Conservation (phyloP, 805 yeast genomes). For the Candida nonsorbophila region DNA sequence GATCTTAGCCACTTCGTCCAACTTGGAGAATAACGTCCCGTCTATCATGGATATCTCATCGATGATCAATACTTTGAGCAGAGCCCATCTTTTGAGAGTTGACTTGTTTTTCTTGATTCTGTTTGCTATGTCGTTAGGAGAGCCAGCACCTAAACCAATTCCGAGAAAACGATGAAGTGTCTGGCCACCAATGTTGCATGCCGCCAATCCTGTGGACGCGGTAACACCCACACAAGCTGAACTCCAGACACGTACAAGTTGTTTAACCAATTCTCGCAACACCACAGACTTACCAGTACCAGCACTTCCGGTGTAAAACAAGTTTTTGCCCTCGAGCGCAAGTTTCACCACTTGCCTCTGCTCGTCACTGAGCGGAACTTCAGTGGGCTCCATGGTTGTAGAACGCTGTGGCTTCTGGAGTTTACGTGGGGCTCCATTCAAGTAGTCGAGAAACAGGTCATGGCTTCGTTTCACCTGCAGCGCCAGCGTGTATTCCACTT, state of each 20-base stretch:
- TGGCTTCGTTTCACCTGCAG: conserved; percentile 7
- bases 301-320: conserved; percentile 80
- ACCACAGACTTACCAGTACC: conserved; percentile 85
- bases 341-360: conserved; percentile 45
- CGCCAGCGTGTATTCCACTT: too few species aligned
- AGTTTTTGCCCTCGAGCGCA: conserved; percentile 46
- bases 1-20: conserved; percentile 62
- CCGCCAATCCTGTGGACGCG: conserved; percentile 96
- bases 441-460: background rate
- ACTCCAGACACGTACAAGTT: conserved; percentile 41
- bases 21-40: conserved; percentile 67
- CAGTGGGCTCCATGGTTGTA: too few species aligned
- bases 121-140: conserved; percentile 39
- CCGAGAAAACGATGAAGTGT: conserved; percentile 86
- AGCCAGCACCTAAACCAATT: conserved; percentile 69
- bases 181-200: conserved; percentile 86
- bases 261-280: conserved; percentile 55
- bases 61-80: conserved; percentile 65
- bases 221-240: conserved; percentile 67
- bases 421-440: too few species aligned
- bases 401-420: too few species aligned
- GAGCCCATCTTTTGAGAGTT: conserved; percentile 54
- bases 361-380: conserved; percentile 24
- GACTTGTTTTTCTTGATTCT: conserved; percentile 44
- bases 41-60: conserved; percentile 97